Evolutionary conservation across 495 filamentous ascomycete species (phyloP).

Genomic region (Lophiotrema nucula): DNA sequence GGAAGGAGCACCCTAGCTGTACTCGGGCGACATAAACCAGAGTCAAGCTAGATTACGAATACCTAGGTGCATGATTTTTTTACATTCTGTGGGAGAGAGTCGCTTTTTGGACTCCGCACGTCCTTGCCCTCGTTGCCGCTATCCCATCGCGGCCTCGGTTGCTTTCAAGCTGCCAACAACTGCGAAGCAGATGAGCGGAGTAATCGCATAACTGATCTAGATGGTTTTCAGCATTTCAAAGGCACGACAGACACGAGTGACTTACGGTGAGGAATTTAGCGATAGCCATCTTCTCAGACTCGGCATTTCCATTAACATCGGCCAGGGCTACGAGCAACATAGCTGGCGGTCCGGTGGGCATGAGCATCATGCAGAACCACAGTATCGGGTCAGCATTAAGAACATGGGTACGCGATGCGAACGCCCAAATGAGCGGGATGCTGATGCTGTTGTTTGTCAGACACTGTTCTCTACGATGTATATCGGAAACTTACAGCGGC

Average conservation of each 20-base stretch:
- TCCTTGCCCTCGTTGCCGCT: too few relatives aligned
- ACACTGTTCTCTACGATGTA: neutral
- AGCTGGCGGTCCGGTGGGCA: slow-evolving; percentile 70
- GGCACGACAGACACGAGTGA: slow-evolving; percentile 1
- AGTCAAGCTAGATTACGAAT: too few relatives aligned
- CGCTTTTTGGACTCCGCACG: too few relatives aligned
- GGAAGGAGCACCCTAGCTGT: too few relatives aligned
- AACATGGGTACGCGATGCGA: slow-evolving; percentile 59
- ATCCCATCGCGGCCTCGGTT: slow-evolving; percentile 33
- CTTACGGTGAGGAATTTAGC: slow-evolving; percentile 67
- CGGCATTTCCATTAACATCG: slow-evolving; percentile 59
- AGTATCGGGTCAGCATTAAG: slow-evolving; percentile 66
- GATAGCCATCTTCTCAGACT: slow-evolving; percentile 66
- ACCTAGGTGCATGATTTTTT: too few relatives aligned
- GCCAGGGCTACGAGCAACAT: slow-evolving; percentile 48
- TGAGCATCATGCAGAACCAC: slow-evolving; percentile 76
- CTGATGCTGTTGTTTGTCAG: slow-evolving; percentile 41
- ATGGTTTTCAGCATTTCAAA: neutral
- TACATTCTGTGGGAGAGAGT: too few relatives aligned
- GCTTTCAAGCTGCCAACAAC: slow-evolving; percentile 55
- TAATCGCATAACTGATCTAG: slow-evolving; percentile 52
- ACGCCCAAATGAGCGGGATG: slow-evolving; percentile 59
- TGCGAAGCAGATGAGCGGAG: slow-evolving; percentile 52
- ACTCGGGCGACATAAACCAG: too few relatives aligned
- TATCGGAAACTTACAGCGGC: slow-evolving; percentile 46